phyloP scores from a whole-genome alignment of 176 grass and related monocot genomes.

The Carex littledalei region DNA sequence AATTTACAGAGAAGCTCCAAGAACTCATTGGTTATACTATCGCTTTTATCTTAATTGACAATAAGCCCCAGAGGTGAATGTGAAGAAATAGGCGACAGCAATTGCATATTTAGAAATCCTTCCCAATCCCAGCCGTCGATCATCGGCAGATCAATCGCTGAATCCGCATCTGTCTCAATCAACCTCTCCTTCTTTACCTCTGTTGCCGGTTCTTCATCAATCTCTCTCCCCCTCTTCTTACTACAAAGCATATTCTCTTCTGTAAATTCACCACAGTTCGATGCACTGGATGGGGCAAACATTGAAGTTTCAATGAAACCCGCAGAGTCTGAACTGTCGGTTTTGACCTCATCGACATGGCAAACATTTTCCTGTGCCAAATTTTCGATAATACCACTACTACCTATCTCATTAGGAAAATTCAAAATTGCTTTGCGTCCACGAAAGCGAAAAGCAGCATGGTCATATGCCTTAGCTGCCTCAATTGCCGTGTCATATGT shows the following conservation, averaged over 20 bases:
- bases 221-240: conserved; percentile 1
- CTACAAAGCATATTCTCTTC: neutral
- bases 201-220: neutral
- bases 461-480: conserved; percentile 67
- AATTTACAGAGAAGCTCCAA: neutral
- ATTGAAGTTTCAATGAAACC: neutral
- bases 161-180: neutral
- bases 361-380: neutral
- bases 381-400: conserved; percentile 19
- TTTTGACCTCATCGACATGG: neutral
- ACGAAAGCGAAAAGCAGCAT: conserved; percentile 62
- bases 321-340: neutral
- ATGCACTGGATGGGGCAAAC: neutral
- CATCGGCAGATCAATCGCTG: neutral
- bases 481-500: conserved; percentile 57
- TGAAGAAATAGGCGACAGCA: neutral
- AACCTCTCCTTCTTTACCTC: conserved; percentile 10
- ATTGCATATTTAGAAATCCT: neutral
- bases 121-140: conserved; percentile 6
- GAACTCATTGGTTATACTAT: neutral
- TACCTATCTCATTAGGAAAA: conserved; percentile 73
- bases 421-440: conserved; percentile 74
- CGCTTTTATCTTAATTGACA: conserved; percentile 4
- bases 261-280: neutral
- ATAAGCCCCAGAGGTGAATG: neutral